Evolutionary conservation across 768 basidiomycete genomes (phyloP).

Genomic region (Tulasnella sp.): DNA sequence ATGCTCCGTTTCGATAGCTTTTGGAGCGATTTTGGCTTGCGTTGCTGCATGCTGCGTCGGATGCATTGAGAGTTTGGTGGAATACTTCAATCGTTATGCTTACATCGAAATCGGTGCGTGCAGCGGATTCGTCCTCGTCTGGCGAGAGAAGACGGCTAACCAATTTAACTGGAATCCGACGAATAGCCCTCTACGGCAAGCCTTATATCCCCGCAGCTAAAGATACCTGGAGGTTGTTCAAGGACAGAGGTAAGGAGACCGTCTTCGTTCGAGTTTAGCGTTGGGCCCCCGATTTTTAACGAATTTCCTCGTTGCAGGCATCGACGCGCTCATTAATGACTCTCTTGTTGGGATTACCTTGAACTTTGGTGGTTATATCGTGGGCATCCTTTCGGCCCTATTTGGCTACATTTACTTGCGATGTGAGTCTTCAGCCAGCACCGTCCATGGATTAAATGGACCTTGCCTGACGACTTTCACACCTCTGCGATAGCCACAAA

Average conservation of each 20-base stretch:
- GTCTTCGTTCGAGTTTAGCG: background rate
- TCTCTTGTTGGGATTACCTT: conserved; percentile 59
- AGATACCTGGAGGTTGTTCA: conserved; percentile 72
- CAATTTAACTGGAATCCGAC: conserved; percentile 16
- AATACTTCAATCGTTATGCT: conserved; percentile 79
- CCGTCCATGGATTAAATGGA: background rate
- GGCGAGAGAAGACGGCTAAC: background rate
- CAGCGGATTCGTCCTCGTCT: background rate
- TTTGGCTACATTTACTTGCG: conserved; percentile 73
- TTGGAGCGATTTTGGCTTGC: conserved; percentile 66
- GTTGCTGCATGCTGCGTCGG: conserved; percentile 73
- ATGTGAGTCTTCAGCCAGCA: conserved; percentile 37
- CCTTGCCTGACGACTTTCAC: background rate
- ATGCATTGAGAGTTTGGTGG: conserved; percentile 57
- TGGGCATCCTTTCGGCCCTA: conserved; percentile 63
- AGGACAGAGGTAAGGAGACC: conserved; percentile 48
- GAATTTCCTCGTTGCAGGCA: conserved; percentile 28
- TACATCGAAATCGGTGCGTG: conserved; percentile 61
- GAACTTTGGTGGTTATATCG: conserved; percentile 72
- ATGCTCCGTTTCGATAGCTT: conserved; percentile 37
- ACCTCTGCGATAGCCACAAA: conserved; percentile 48
- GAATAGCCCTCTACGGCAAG: conserved; percentile 70
- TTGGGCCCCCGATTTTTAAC: background rate
- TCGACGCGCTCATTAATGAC: conserved; percentile 78
- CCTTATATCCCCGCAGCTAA: conserved; percentile 71